phyloP scores from a whole-genome alignment of 1,284 basidiomycete species.

The Papiliotrema terrestris region DNA sequence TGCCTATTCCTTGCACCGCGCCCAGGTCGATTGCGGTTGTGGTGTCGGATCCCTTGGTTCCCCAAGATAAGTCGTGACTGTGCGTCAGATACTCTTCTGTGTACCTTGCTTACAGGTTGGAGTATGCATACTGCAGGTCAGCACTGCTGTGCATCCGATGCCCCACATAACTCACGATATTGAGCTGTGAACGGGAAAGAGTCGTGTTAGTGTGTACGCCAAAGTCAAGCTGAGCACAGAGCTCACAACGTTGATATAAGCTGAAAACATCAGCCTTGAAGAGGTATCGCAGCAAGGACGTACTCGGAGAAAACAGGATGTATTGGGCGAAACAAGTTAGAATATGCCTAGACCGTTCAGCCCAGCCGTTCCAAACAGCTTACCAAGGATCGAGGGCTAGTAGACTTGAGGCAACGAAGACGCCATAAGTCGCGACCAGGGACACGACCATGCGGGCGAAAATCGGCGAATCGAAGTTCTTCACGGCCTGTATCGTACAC shows the following conservation, averaged over 20 bases:
- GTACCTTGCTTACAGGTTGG: constrained; percentile 58
- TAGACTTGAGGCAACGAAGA: constrained; percentile 73
- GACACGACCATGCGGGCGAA: constrained; percentile 75
- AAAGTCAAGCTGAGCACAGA: not conserved
- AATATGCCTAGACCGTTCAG: constrained; percentile 54
- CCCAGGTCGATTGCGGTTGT: constrained; percentile 69
- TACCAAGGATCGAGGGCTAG: constrained; percentile 83
- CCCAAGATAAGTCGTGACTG: constrained; percentile 64
- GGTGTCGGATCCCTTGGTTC: constrained; percentile 73
- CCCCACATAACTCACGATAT: constrained; percentile 30
- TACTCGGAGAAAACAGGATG: constrained; percentile 61
- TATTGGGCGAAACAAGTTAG: constrained; percentile 88
- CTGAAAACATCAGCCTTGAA: constrained; percentile 28
- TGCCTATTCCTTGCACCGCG: constrained; percentile 58
- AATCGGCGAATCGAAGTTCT: constrained; percentile 60
- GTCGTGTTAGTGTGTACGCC: not conserved
- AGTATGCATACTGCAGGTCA: constrained; percentile 38
- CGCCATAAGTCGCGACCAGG: constrained; percentile 79
- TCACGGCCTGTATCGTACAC: constrained; percentile 67
- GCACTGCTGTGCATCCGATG: not conserved
- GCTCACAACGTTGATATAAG: constrained; percentile 44
- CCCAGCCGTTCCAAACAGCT: not conserved
- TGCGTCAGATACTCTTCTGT: constrained; percentile 49
- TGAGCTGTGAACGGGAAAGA: constrained; percentile 18
- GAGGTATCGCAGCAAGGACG: constrained; percentile 11